Evolutionary conservation across 1,284 basidiomycete species (phyloP).

Genomic region (Fomitopsis pinicola): DNA sequence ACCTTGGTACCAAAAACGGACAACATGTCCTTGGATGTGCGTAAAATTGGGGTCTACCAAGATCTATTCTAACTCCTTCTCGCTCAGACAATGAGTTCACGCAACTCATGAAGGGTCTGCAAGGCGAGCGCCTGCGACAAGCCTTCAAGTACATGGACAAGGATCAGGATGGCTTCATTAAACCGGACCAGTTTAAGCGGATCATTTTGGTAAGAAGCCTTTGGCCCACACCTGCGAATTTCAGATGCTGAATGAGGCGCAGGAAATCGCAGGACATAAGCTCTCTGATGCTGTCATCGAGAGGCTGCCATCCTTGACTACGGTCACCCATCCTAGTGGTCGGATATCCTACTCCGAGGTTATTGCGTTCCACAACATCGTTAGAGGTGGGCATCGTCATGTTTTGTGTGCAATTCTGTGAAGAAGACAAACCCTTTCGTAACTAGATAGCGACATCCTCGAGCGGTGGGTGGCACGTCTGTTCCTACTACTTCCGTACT

Average conservation of each 20-base stretch:
- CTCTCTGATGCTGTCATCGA: conserved; percentile 89
- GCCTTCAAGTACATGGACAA: conserved; percentile 88
- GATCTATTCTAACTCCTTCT: not conserved
- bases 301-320: conserved; percentile 77
- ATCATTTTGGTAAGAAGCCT: conserved; percentile 70
- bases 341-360: conserved; percentile 94
- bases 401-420: conserved; percentile 5
- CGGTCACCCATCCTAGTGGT: conserved; percentile 81
- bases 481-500: not conserved
- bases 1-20: conserved; percentile 87
- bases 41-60: conserved; percentile 25
- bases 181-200: conserved; percentile 86
- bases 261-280: conserved; percentile 95
- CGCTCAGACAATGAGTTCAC: conserved; percentile 87
- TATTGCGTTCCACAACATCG: conserved; percentile 92
- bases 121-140: conserved; percentile 92
- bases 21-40: conserved; percentile 88
- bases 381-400: conserved; percentile 53
- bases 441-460: conserved; percentile 88
- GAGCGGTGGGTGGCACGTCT: conserved; percentile 56
- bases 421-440: conserved; percentile 12
- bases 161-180: conserved; percentile 89
- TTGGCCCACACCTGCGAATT: too few species aligned
- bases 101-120: conserved; percentile 94
- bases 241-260: not conserved